Base-by-base conservation (phyloP, 495 filamentous ascomycete species). In the Penicillium bialowiezense region DNA sequence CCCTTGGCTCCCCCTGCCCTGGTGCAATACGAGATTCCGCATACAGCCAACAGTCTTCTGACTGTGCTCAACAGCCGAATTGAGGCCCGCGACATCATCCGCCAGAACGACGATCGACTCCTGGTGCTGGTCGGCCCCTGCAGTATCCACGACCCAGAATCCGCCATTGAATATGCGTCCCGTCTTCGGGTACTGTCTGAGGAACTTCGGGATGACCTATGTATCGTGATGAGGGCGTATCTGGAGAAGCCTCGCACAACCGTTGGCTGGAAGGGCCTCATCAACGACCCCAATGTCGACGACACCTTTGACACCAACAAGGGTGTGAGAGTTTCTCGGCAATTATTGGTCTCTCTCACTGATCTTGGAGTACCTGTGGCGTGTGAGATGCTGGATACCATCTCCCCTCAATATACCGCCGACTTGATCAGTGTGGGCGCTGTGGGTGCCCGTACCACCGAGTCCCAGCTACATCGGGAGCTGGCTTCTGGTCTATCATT, bases 201-300 rank as follows among this genome's bases (percentile, higher is more conserved):
- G 13, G 83, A 82, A 70, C 84, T 95, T 35, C 78, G 80, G 39
- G 78, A 81, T 44, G 90, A 96, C 63, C 77, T 97, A 21, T 84
- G 82, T 54, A 84, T 97, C 62, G 83, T 97, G 59, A 97, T 97
- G 91, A 87, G 91, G 44, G 89, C 91, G 62, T 97, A 97, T 75
- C 85, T 97, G 18, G 91, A 97, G 79, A 97, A 97, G 76, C 91
- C 91, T 9, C 84, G 91, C 24, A 96, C 91, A n/a, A 97, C 91
- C 2, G 91, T 97, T 20, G 91, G 91, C 52, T 97, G 91, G 91
- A 97, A 97, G 69, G 91, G 91, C 19, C 78, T 97, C 55, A 95
- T 96, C 75, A 96, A 97, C 68, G 91, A 97, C 63, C 91, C 91
- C 2, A 90, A 97, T 58, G 92, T 97, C 68, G 88, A 97, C 65